Conservation (phyloP, 805 yeast genomes). For the Starmerella floris region DNA sequence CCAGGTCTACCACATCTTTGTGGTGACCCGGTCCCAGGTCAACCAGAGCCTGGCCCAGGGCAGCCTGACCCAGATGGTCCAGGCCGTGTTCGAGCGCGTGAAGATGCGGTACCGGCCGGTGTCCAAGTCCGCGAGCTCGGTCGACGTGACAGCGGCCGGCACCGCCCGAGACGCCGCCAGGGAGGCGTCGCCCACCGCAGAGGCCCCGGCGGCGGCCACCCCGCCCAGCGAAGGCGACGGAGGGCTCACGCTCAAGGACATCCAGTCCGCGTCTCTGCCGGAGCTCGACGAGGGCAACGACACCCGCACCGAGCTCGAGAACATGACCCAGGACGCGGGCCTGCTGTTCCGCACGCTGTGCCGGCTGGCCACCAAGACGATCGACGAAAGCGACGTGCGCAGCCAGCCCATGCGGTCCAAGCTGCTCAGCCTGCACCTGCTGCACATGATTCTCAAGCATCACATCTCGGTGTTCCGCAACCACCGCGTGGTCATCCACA, state of each 20-base stretch:
- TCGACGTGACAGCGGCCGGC: background rate
- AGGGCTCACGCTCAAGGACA: slow-evolving; percentile 20
- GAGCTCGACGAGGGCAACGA: slow-evolving; percentile 28
- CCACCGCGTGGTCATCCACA: slow-evolving; percentile 22
- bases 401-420: slow-evolving; percentile 89
- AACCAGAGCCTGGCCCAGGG: slow-evolving; percentile 96
- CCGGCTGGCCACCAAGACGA: slow-evolving; percentile 70
- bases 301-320: slow-evolving; percentile 45
- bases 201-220: background rate
- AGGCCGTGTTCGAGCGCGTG: slow-evolving; percentile 68
- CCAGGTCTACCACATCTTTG: slow-evolving; percentile 84
- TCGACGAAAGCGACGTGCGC: slow-evolving; percentile 58
- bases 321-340: slow-evolving; percentile 79
- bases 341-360: slow-evolving; percentile 89
- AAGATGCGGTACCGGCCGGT: slow-evolving; percentile 21
- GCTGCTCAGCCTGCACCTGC: slow-evolving; percentile 70
- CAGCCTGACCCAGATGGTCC: slow-evolving; percentile 78
- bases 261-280: slow-evolving; percentile 19
- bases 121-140: background rate
- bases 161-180: background rate
- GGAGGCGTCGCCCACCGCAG: background rate
- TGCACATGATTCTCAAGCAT: slow-evolving; percentile 72
- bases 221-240: slow-evolving; percentile 1
- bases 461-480: slow-evolving; percentile 68
- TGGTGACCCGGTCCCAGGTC: slow-evolving; percentile 62